A percentile compares a stretch with the other conserved stretches of the same genome.
Conservation (phyloP, 345 rosid genomes). For the Eucalyptus pumila region DNA sequence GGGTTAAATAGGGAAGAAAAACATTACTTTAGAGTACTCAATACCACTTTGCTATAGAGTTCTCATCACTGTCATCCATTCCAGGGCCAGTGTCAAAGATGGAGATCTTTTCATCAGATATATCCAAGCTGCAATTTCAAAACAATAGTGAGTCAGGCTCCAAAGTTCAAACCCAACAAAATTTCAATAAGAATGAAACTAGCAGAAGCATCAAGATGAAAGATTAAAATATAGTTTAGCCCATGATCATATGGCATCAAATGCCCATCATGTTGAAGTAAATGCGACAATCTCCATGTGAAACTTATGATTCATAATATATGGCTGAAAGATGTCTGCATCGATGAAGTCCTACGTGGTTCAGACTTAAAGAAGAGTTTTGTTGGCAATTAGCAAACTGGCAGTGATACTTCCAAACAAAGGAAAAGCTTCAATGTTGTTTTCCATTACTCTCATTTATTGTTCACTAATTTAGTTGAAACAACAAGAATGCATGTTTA, state of each 20-base stretch:
- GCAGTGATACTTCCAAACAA: not conserved
- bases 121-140: constrained; percentile 33
- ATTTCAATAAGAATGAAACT: not conserved
- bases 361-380: not conserved
- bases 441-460: not conserved
- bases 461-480: not conserved
- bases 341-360: not conserved
- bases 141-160: not conserved
- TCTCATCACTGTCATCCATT: constrained; percentile 56
- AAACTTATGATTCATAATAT: not conserved
- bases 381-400: not conserved
- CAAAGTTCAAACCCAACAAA: not conserved
- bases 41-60: constrained; percentile 56
- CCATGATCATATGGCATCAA: not conserved
- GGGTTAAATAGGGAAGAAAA: not conserved
- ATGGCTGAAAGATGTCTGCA: not conserved
- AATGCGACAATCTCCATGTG: not conserved
- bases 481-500: not conserved
- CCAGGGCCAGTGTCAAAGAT: constrained; percentile 72
- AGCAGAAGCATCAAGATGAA: not conserved
- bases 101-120: constrained; percentile 26
- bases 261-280: not conserved
- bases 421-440: not conserved
- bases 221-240: not conserved
- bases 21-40: not conserved